Conservation (phyloP, 208 protist genomes). For the Leishmania tarentolae region DNA sequence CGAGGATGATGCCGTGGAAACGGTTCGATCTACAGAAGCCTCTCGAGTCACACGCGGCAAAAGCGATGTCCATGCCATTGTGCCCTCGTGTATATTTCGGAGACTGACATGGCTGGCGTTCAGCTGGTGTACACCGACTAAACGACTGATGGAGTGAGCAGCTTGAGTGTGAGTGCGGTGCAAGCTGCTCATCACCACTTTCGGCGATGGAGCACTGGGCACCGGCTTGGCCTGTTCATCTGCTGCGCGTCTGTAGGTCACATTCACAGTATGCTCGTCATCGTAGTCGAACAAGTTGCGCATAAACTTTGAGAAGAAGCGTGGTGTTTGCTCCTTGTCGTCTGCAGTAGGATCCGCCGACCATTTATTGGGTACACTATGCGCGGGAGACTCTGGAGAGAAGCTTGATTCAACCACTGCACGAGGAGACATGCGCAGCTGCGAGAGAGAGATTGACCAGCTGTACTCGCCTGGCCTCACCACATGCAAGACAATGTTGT, state of each 20-base stretch:
- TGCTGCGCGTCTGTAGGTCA: background rate
- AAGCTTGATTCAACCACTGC: background rate
- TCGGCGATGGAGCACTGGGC: background rate
- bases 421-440: constrained; percentile 51
- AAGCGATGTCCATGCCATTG: constrained; percentile 16
- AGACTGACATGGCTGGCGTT: constrained; percentile 28
- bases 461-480: constrained; percentile 57
- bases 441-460: constrained; percentile 58
- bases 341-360: constrained; percentile 1
- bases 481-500: constrained; percentile 62
- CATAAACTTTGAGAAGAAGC: constrained; percentile 56
- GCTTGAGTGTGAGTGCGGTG: constrained; percentile 13
- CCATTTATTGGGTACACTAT: constrained; percentile 33
- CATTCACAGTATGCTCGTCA: constrained; percentile 10
- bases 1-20: background rate
- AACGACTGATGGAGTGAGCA: constrained; percentile 19
- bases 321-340: constrained; percentile 22
- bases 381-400: background rate
- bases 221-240: background rate
- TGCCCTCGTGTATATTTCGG: constrained; percentile 17
- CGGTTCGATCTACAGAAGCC: background rate
- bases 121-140: constrained; percentile 18
- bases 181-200: background rate
- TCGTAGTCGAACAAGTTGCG: constrained; percentile 41
- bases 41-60: background rate